Conservation (phyloP, 805 yeast genomes). For the Lipomyces anomalus region DNA sequence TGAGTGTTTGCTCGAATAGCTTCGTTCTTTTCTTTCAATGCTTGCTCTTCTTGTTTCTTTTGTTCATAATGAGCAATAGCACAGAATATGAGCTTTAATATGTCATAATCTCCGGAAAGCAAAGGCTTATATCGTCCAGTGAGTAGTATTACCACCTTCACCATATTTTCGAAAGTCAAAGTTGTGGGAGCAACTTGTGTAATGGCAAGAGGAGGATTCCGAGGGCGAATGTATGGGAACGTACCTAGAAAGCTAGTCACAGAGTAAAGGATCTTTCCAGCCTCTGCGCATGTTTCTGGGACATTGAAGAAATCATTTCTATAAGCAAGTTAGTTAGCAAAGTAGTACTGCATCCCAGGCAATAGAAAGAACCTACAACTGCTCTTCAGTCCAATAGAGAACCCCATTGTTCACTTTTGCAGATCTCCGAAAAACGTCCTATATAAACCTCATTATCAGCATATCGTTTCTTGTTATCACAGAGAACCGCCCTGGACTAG, state of each 20-base stretch:
- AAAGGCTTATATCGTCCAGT: constrained; percentile 39
- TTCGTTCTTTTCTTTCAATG: constrained; percentile 6
- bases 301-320: constrained; percentile 32
- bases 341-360: not conserved
- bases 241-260: constrained; percentile 42
- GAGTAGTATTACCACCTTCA: constrained; percentile 44
- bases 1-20: not conserved
- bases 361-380: constrained; percentile 16
- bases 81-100: constrained; percentile 43
- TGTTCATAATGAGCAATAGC: constrained; percentile 36
- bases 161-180: constrained; percentile 38
- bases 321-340: not conserved
- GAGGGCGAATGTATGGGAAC: constrained; percentile 45
- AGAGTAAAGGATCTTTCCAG: constrained; percentile 37
- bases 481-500: no score
- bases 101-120: constrained; percentile 38
- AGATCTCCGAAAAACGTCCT: constrained; percentile 27
- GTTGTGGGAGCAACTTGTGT: constrained; percentile 25
- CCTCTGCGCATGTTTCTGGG: constrained; percentile 33
- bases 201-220: constrained; percentile 16
- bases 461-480: constrained; percentile 14
- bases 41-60: constrained; percentile 3
- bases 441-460: constrained; percentile 24
- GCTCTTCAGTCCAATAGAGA: constrained; percentile 20
- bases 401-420: constrained; percentile 23